Percentiles rank a stretch among this genome's conserved stretches.
Conservation (phyloP, 306 rosid genomes). For the Quercus aquifolioides region DNA sequence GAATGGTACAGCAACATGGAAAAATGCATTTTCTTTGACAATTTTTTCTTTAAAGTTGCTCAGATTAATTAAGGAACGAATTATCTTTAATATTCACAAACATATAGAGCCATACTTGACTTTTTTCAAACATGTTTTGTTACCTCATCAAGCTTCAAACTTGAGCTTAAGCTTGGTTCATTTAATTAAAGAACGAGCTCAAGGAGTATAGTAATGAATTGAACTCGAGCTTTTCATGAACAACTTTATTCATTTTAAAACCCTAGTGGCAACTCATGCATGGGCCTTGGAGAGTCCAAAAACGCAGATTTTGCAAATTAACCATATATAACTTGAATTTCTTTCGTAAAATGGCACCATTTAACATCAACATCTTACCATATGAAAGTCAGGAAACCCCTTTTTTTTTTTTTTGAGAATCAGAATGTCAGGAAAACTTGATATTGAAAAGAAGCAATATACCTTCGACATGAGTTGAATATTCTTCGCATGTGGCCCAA, state of each 20-base stretch:
- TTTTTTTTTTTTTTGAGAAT: background rate
- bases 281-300: background rate
- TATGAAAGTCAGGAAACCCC: background rate
- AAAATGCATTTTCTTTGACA: background rate
- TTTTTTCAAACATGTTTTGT: too few relatives aligned
- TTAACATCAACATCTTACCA: too few relatives aligned
- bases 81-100: too few relatives aligned
- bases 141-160: too few relatives aligned
- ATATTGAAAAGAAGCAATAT: constrained; percentile 18
- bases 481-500: constrained; percentile 76
- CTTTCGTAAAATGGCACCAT: too few relatives aligned
- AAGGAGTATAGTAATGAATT: too few relatives aligned
- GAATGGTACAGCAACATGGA: background rate
- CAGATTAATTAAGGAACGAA: too few relatives aligned
- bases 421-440: background rate
- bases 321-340: background rate
- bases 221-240: background rate
- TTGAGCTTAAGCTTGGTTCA: too few relatives aligned
- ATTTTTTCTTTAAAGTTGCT: too few relatives aligned
- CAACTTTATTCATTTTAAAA: background rate
- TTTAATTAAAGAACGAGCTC: too few relatives aligned
- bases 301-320: background rate
- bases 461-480: constrained; percentile 93
- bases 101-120: too few relatives aligned
- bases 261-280: background rate